Evolutionary conservation across 164 flowering plant genomes (phyloP).

Genomic region (Warburgia ugandensis): DNA sequence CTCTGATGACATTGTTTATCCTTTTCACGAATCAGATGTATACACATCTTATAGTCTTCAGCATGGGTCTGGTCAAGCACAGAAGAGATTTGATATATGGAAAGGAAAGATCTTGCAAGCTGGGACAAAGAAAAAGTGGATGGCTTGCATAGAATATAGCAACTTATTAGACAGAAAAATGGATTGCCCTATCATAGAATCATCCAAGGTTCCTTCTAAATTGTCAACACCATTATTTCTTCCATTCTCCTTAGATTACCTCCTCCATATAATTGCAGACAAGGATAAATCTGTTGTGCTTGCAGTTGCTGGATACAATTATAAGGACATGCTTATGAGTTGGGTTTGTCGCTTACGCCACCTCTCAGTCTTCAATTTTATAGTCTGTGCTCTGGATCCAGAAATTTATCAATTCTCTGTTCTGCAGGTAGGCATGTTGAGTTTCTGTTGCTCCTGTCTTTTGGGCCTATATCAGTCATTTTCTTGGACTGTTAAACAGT

Average conservation of each 20-base stretch:
- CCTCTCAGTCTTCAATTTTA: slow-evolving; percentile 52
- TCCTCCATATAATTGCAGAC: slow-evolving; percentile 50
- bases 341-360: slow-evolving; percentile 87
- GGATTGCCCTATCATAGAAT: slow-evolving; percentile 28
- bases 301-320: slow-evolving; percentile 78
- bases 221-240: slow-evolving; percentile 21
- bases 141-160: slow-evolving; percentile 29
- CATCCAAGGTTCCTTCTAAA: slow-evolving; percentile 7
- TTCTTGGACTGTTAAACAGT: neutral
- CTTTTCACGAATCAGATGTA: slow-evolving; percentile 13
- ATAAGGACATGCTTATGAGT: slow-evolving; percentile 94
- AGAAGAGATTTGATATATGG: slow-evolving; percentile 20
- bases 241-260: slow-evolving; percentile 58
- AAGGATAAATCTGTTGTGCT: slow-evolving; percentile 63
- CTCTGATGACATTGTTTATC: slow-evolving; percentile 22
- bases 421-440: slow-evolving; percentile 50
- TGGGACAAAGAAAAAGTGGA: slow-evolving; percentile 28
- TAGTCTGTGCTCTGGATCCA: slow-evolving; percentile 77
- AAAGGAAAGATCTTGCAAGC: slow-evolving; percentile 25
- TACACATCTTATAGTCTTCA: neutral
- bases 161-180: slow-evolving; percentile 18
- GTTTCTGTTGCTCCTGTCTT: neutral
- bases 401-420: slow-evolving; percentile 70
- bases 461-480: neutral
- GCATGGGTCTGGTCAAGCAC: neutral